These are phyloP conservation scores for Citeromyces nyonsensis DNA, from an alignment of 805 yeast species.

Conservation along the genomic window DNA sequence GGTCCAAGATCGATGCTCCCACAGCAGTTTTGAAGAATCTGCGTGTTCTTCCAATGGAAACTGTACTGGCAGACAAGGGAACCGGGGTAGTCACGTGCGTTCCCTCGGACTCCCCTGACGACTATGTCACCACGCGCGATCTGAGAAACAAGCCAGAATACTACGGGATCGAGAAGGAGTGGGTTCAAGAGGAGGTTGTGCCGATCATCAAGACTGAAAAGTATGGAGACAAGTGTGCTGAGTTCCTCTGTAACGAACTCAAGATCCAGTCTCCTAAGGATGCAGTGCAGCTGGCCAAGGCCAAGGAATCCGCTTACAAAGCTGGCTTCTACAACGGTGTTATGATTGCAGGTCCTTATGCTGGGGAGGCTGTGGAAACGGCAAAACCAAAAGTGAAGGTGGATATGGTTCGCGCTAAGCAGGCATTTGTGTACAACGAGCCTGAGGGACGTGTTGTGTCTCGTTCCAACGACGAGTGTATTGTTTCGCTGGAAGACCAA, in stretches of 20 bases:
- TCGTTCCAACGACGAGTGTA: conserved; percentile 93
- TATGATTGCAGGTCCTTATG: conserved; percentile 66
- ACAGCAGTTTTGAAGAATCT: conserved; percentile 53
- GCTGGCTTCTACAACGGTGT: conserved; percentile 91
- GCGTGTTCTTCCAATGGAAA: conserved; percentile 92
- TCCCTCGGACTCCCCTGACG: conserved; percentile 98
- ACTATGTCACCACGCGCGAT: conserved; percentile 75
- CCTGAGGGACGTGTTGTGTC: conserved; percentile 86
- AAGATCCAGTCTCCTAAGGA: conserved; percentile 95
- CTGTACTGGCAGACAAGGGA: conserved; percentile 89
- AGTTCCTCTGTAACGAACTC: conserved; percentile 64
- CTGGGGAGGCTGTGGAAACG: conserved; percentile 78
- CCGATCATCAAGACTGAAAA: conserved; percentile 68
- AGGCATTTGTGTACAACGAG: conserved; percentile 84
- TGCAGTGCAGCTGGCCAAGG: conserved; percentile 68
- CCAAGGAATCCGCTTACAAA: conserved; percentile 90
- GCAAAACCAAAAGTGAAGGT: conserved; percentile 82
- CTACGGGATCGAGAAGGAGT: conserved; percentile 69
- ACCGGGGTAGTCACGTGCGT: conserved; percentile 99
- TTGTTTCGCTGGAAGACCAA: conserved; percentile 94
- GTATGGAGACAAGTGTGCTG: conserved; percentile 84
- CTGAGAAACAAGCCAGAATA: conserved; percentile 81
- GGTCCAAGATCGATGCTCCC: conserved; percentile 81
- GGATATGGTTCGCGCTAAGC: conserved; percentile 62
- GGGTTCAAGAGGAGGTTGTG: conserved; percentile 67